phyloP scores from a whole-genome alignment of 768 basidiomycete genomes.

The Lentinula raphanica region DNA sequence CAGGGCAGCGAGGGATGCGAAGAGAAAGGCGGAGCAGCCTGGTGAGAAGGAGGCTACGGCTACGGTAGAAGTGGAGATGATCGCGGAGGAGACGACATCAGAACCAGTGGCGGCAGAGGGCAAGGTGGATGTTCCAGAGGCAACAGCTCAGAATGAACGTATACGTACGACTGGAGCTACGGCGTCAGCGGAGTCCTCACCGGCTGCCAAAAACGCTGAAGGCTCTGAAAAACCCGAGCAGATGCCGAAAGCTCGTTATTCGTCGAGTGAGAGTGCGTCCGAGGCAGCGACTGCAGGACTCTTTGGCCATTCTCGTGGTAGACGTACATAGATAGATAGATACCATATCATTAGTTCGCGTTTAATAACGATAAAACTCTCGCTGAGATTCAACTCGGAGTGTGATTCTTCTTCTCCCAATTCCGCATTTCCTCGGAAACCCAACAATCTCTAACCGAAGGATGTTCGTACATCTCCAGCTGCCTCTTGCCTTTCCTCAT shows the following conservation, averaged over 20 bases:
- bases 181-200: not conserved
- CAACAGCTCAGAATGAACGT: not conserved
- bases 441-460: slow-evolving; percentile 67
- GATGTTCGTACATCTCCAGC: slow-evolving; percentile 63
- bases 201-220: too few relatives aligned
- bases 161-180: not conserved
- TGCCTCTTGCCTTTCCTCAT: slow-evolving; percentile 65
- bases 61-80: not conserved
- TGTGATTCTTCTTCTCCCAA: slow-evolving; percentile 43
- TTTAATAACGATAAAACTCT: too few relatives aligned
- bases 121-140: not conserved
- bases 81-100: slow-evolving; percentile 15
- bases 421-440: slow-evolving; percentile 65
- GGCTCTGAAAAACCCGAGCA: slow-evolving; percentile 2
- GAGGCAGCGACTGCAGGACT: slow-evolving; percentile 20
- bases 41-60: not conserved
- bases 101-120: slow-evolving; percentile 12
- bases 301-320: slow-evolving; percentile 14
- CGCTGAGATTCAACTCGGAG: not conserved
- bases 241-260: not conserved
- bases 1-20: slow-evolving; percentile 7
- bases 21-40: not conserved
- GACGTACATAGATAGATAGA: not conserved
- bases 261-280: slow-evolving; percentile 7
- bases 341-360: too few relatives aligned